Evolutionary conservation across 345 rosid genomes (phyloP).

Genomic region (Clarkia xantiana): DNA sequence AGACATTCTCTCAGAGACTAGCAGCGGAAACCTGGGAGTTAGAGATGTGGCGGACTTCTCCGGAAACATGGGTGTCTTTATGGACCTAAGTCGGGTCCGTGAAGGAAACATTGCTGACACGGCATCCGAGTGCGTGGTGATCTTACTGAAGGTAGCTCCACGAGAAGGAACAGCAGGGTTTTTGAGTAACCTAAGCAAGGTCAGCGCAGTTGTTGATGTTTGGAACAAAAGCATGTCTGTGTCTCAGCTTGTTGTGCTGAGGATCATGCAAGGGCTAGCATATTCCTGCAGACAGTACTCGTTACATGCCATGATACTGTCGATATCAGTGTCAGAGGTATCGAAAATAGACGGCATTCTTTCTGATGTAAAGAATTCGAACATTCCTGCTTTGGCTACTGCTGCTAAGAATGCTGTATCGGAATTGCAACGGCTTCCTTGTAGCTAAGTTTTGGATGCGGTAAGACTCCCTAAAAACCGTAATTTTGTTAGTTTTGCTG

Average conservation of each 20-base stretch:
- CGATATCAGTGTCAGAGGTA: slow-evolving; percentile 49
- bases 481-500: neutral
- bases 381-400: slow-evolving; percentile 29
- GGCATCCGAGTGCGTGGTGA: slow-evolving; percentile 74
- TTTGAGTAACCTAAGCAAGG: slow-evolving; percentile 67
- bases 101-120: slow-evolving; percentile 43
- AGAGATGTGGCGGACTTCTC: slow-evolving; percentile 76
- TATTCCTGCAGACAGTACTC: slow-evolving; percentile 70
- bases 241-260: slow-evolving; percentile 37
- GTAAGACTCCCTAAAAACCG: neutral
- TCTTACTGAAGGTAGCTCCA: slow-evolving; percentile 69
- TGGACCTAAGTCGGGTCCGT: slow-evolving; percentile 35
- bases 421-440: slow-evolving; percentile 73
- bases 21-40: slow-evolving; percentile 36
- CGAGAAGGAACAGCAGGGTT: slow-evolving; percentile 85
- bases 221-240: slow-evolving; percentile 31
- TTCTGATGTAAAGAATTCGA: slow-evolving; percentile 52
- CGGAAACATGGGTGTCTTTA: slow-evolving; percentile 50
- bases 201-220: slow-evolving; percentile 44
- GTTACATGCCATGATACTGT: slow-evolving; percentile 76
- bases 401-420: slow-evolving; percentile 43
- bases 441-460: slow-evolving; percentile 17
- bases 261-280: slow-evolving; percentile 65
- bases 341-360: slow-evolving; percentile 44
- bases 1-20: slow-evolving; percentile 33